These are phyloP conservation scores for Leucocoprinus leucothites DNA, from an alignment of 768 basidiomycete genomes.

Conservation along the genomic window DNA sequence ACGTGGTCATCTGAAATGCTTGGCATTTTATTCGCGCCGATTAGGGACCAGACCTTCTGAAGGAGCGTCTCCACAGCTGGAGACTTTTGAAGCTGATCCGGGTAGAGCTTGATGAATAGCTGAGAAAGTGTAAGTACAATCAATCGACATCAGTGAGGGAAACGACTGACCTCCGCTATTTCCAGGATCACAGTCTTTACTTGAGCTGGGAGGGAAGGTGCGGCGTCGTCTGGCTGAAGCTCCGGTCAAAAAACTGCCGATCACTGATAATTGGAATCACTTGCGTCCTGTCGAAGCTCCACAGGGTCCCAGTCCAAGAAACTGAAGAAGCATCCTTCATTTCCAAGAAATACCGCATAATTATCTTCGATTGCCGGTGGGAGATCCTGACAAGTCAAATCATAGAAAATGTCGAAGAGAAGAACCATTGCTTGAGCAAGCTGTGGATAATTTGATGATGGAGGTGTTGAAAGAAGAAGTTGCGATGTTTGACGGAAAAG, in stretches of 20 bases:
- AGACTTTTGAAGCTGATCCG: conserved; percentile 67
- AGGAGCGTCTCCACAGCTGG: conserved; percentile 73
- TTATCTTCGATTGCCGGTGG: conserved; percentile 93
- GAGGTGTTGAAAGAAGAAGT: conserved; percentile 43
- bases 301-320: conserved; percentile 80
- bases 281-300: conserved; percentile 66
- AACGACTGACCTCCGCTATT: conserved; percentile 69
- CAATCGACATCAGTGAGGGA: background rate
- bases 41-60: conserved; percentile 84
- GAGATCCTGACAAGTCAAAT: conserved; percentile 92
- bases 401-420: conserved; percentile 86
- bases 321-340: conserved; percentile 71
- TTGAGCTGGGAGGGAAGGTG: conserved; percentile 83
- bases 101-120: conserved; percentile 82
- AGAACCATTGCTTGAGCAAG: conserved; percentile 76
- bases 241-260: background rate
- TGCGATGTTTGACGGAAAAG: conserved; percentile 71
- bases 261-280: conserved; percentile 22
- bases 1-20: conserved; percentile 74
- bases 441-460: conserved; percentile 39
- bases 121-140: conserved; percentile 21
- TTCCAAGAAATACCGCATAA: conserved; percentile 77
- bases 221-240: conserved; percentile 70
- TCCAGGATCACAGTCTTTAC: conserved; percentile 90
- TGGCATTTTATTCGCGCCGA: conserved; percentile 70